Conservation (phyloP, 441 rosid genomes). For the Biscutella laevigata region DNA sequence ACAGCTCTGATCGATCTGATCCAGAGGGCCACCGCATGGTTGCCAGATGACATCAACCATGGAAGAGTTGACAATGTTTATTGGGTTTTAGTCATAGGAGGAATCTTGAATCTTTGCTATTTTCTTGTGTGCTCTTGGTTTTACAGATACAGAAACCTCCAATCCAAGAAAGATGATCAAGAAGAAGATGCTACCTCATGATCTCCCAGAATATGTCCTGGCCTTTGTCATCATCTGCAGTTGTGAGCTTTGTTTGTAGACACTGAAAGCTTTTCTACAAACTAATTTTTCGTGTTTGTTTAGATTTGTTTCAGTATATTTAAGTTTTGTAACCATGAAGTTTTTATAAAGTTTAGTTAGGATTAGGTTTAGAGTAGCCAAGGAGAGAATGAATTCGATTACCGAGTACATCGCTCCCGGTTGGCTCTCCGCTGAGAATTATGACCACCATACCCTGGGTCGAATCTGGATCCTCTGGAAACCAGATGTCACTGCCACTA, state of each 20-base stretch:
- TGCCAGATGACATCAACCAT: conserved; percentile 32
- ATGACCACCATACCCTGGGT: no score
- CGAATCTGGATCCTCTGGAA: no score
- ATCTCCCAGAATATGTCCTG: not conserved
- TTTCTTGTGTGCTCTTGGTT: conserved; percentile 16
- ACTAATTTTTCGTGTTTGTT: not conserved
- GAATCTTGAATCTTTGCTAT: conserved; percentile 7
- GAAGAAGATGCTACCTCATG: not conserved
- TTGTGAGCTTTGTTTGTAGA: not conserved
- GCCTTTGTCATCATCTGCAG: not conserved
- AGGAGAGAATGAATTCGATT: no score
- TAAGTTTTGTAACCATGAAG: no score
- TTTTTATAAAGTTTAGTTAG: no score
- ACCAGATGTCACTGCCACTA: no score
- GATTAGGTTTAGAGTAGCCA: no score
- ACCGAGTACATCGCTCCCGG: no score
- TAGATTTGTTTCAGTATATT: no score
- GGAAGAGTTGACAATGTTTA: conserved; percentile 39
- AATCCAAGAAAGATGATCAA: not conserved
- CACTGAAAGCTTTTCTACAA: not conserved
- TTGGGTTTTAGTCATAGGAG: conserved; percentile 29
- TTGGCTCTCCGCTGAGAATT: no score
- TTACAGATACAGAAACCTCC: conserved; percentile 16
- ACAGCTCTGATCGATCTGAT: conserved; percentile 27
- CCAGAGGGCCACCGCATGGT: conserved; percentile 29